Evolutionary conservation across 768 basidiomycete species (phyloP).

Genomic region (Mycena kentingensis): DNA sequence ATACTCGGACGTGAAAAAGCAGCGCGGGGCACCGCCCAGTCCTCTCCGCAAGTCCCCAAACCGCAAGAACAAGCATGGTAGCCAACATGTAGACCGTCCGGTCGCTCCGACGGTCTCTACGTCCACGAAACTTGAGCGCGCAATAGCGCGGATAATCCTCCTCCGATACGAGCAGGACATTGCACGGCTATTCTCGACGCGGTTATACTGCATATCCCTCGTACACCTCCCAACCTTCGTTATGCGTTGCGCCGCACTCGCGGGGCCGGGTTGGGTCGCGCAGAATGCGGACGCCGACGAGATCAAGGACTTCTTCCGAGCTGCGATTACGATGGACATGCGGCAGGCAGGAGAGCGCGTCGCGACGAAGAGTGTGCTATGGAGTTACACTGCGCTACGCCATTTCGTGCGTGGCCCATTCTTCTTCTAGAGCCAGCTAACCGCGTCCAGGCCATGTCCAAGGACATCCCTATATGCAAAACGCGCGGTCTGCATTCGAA

Average conservation of each 20-base stretch:
- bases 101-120: slow-evolving; percentile 59
- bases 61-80: slow-evolving; percentile 28
- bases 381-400: slow-evolving; percentile 76
- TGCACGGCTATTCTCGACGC: slow-evolving; percentile 70
- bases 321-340: slow-evolving; percentile 73
- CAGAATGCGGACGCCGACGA: slow-evolving; percentile 68
- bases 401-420: slow-evolving; percentile 60
- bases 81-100: slow-evolving; percentile 53
- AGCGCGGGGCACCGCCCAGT: slow-evolving; percentile 43
- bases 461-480: slow-evolving; percentile 65
- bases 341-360: slow-evolving; percentile 77
- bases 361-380: slow-evolving; percentile 77
- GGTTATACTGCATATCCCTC: slow-evolving; percentile 64
- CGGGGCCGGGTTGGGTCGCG: slow-evolving; percentile 69
- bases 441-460: slow-evolving; percentile 61
- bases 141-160: slow-evolving; percentile 68
- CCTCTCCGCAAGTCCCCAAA: slow-evolving; percentile 45
- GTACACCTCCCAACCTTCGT: slow-evolving; percentile 69
- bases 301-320: slow-evolving; percentile 73
- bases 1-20: slow-evolving; percentile 76
- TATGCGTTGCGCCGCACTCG: slow-evolving; percentile 61
- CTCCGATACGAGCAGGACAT: slow-evolving; percentile 76
- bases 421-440: slow-evolving; percentile 11
- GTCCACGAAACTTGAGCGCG: slow-evolving; percentile 67
- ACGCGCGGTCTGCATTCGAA: slow-evolving; percentile 69